Conservation (phyloP, 768 basidiomycete genomes). For the Asterophora lycoperdoides region DNA sequence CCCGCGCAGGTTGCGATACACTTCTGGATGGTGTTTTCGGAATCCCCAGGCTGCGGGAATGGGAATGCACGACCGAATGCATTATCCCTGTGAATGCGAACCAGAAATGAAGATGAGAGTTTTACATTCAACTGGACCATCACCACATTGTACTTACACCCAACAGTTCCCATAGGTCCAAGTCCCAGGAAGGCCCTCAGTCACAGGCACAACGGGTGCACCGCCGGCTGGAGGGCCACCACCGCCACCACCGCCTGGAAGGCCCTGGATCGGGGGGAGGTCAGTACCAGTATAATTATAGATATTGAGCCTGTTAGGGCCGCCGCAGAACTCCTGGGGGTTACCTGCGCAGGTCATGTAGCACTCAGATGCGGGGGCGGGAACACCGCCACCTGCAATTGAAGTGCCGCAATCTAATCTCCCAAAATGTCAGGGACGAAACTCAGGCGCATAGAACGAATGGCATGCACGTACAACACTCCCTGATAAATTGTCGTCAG, state of each 20-base stretch:
- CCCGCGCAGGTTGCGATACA: constrained; percentile 59
- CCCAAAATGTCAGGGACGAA: background rate
- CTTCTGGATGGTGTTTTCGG: constrained; percentile 48
- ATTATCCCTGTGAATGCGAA: constrained; percentile 38
- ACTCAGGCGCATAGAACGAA: constrained; percentile 4
- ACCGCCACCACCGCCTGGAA: constrained; percentile 30
- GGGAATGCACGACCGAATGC: constrained; percentile 58
- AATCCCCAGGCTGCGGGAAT: constrained; percentile 20
- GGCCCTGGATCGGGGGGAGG: constrained; percentile 35
- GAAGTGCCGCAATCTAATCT: constrained; percentile 45
- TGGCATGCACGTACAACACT: constrained; percentile 48
- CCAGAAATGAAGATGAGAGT: background rate
- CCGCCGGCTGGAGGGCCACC: constrained; percentile 14
- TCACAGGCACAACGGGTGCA: constrained; percentile 39
- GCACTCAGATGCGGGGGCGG: constrained; percentile 50
- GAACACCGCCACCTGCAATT: constrained; percentile 44
- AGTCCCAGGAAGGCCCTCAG: constrained; percentile 44
- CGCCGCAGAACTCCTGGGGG: constrained; percentile 65
- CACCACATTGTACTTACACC: constrained; percentile 38
- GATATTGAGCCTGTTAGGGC: constrained; percentile 59
- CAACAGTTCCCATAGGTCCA: constrained; percentile 67
- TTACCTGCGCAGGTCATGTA: constrained; percentile 65
- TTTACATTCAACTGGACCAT: background rate
- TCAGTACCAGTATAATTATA: constrained; percentile 67
- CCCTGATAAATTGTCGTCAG: constrained; percentile 29